These are phyloP conservation scores for Botryobasidium botryosum DNA, from an alignment of 768 basidiomycete genomes.

Conservation along the genomic window DNA sequence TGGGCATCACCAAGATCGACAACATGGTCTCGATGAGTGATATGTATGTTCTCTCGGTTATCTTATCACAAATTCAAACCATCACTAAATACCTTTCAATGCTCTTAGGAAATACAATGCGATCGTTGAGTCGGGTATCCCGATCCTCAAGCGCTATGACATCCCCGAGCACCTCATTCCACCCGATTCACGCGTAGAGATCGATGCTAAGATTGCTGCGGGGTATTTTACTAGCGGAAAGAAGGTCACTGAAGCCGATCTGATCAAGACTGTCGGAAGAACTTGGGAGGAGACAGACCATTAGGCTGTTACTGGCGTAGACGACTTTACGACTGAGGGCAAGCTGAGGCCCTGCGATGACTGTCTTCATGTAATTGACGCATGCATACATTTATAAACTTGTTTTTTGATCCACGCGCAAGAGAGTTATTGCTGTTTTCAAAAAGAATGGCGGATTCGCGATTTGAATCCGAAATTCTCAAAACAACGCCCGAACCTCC, in stretches of 20 bases:
- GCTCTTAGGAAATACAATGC: slow-evolving; percentile 74
- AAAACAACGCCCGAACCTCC: too few relatives aligned
- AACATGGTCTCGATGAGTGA: slow-evolving; percentile 86
- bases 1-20: slow-evolving; percentile 80
- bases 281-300: slow-evolving; percentile 87
- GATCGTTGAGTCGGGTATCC: slow-evolving; percentile 77
- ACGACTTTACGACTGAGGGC: too few relatives aligned
- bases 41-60: slow-evolving; percentile 30
- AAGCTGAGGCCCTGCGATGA: too few relatives aligned
- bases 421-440: too few relatives aligned
- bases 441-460: too few relatives aligned
- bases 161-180: slow-evolving; percentile 84
- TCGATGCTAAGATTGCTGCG: slow-evolving; percentile 89
- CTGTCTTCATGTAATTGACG: too few relatives aligned
- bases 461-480: too few relatives aligned
- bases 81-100: not conserved
- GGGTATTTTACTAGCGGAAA: slow-evolving; percentile 82
- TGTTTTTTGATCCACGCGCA: too few relatives aligned
- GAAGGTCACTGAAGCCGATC: slow-evolving; percentile 57
- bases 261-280: slow-evolving; percentile 72
- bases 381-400: too few relatives aligned
- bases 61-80: slow-evolving; percentile 1
- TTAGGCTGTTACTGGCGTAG: too few relatives aligned
- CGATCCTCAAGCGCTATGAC: slow-evolving; percentile 68
- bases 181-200: slow-evolving; percentile 81